phyloP scores from a whole-genome alignment of 2,329 filamentous ascomycete species.

The Beauveria asiatica region DNA sequence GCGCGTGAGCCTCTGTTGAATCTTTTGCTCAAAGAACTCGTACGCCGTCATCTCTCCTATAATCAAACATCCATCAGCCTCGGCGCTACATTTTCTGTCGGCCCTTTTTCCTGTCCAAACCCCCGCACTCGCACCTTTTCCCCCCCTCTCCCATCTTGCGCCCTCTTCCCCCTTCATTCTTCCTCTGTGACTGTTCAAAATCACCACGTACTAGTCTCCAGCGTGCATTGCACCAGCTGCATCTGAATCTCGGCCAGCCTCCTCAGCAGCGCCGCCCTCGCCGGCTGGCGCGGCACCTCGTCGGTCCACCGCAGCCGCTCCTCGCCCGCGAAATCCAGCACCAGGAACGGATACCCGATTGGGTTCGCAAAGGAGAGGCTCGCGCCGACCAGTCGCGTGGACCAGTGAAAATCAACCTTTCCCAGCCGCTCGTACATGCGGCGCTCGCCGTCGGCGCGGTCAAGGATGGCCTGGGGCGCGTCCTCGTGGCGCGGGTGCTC shows the following conservation, averaged over 20 bases:
- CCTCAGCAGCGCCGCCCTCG: background rate
- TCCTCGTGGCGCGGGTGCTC: background rate
- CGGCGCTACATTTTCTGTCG: background rate
- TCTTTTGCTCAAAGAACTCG: background rate
- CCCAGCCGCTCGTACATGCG: background rate
- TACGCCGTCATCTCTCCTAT: background rate
- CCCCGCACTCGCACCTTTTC: too few species aligned
- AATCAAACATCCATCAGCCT: background rate
- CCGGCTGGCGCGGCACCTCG: background rate
- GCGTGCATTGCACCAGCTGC: background rate
- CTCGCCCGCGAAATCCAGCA: background rate
- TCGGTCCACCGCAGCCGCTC: background rate
- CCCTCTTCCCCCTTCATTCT: background rate
- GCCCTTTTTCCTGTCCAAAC: background rate
- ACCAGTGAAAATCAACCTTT: background rate
- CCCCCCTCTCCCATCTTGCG: too few species aligned
- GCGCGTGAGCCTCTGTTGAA: background rate
- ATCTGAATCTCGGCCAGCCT: background rate
- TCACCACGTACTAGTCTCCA: background rate
- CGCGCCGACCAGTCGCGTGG: background rate
- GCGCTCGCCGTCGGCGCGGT: background rate
- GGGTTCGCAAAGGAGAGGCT: conserved; percentile 6
- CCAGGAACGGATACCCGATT: background rate
- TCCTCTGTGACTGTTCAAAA: background rate
- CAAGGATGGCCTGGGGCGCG: background rate